Evolutionary conservation across 1,284 basidiomycete genomes (phyloP).

Genomic region (Erythrobasidium hasegawianum): DNA sequence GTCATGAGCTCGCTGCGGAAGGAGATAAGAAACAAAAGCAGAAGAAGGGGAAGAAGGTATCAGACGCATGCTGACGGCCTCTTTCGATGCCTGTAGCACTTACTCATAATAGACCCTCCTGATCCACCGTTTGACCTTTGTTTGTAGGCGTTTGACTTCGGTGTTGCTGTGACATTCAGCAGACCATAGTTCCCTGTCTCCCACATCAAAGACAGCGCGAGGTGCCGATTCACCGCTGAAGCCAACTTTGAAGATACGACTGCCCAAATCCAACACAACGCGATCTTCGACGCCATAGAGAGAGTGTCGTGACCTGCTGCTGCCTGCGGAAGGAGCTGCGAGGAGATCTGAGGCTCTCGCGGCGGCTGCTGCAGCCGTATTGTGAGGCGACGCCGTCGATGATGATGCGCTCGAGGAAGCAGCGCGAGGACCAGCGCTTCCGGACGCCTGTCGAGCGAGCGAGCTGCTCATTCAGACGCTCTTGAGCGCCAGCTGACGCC

Average conservation of each 20-base stretch:
- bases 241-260: conserved; percentile 78
- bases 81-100: conserved; percentile 47
- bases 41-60: neutral
- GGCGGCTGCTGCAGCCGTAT: neutral
- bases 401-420: neutral
- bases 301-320: conserved; percentile 49
- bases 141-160: conserved; percentile 42
- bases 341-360: neutral
- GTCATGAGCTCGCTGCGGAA: conserved; percentile 69
- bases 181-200: conserved; percentile 18
- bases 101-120: conserved; percentile 80
- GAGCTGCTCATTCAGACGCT: neutral
- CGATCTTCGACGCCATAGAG: conserved; percentile 82
- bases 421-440: neutral
- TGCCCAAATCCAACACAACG: conserved; percentile 77
- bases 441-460: conserved; percentile 1
- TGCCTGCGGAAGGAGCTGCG: neutral
- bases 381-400: neutral
- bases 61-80: neutral
- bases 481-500: neutral
- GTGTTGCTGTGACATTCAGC: conserved; percentile 10
- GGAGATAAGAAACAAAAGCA: neutral
- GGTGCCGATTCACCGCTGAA: conserved; percentile 84
- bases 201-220: conserved; percentile 61
- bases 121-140: conserved; percentile 64